These are phyloP conservation scores for Colletotrichum lini DNA, from an alignment of 2,329 filamentous ascomycete genomes.

Conservation along the genomic window DNA sequence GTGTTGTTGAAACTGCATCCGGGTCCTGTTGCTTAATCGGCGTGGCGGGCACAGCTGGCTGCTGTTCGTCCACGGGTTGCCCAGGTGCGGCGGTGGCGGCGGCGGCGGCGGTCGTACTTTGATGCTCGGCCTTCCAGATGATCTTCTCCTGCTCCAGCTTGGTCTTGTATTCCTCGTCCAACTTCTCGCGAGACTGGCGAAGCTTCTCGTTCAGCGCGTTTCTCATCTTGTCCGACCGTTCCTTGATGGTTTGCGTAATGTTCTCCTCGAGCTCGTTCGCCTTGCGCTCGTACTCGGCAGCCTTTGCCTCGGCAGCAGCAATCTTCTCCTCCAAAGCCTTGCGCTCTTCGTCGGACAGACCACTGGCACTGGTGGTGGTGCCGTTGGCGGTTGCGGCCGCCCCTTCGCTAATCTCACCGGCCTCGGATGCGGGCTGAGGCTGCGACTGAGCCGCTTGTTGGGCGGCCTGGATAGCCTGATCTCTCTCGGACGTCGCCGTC, in stretches of 20 bases:
- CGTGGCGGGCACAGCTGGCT: slow-evolving; percentile 52
- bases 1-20: slow-evolving; percentile 54
- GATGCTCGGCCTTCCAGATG: slow-evolving; percentile 72
- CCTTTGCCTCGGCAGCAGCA: slow-evolving; percentile 71
- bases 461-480: slow-evolving; percentile 66
- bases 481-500: slow-evolving; percentile 73
- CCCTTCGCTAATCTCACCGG: not conserved
- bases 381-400: slow-evolving; percentile 32
- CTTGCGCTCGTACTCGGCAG: slow-evolving; percentile 75
- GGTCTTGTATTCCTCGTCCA: slow-evolving; percentile 64
- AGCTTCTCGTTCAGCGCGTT: slow-evolving; percentile 78
- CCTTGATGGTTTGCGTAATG: slow-evolving; percentile 72
- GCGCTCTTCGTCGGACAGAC: slow-evolving; percentile 70
- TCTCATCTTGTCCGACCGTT: slow-evolving; percentile 79
- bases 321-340: slow-evolving; percentile 72
- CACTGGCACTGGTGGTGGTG: slow-evolving; percentile 41
- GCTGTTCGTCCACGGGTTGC: slow-evolving; percentile 39
- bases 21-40: slow-evolving; percentile 56
- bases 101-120: slow-evolving; percentile 43
- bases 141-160: slow-evolving; percentile 75
- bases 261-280: slow-evolving; percentile 75
- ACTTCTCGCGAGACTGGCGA: slow-evolving; percentile 71
- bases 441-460: slow-evolving; percentile 45
- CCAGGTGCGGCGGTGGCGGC: slow-evolving; percentile 44
- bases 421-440: slow-evolving; percentile 34